Evolutionary conservation across 1,284 basidiomycete genomes (phyloP), one percentile per base, ranked within the genome.

Genomic region (Grifola frondosa): DNA sequence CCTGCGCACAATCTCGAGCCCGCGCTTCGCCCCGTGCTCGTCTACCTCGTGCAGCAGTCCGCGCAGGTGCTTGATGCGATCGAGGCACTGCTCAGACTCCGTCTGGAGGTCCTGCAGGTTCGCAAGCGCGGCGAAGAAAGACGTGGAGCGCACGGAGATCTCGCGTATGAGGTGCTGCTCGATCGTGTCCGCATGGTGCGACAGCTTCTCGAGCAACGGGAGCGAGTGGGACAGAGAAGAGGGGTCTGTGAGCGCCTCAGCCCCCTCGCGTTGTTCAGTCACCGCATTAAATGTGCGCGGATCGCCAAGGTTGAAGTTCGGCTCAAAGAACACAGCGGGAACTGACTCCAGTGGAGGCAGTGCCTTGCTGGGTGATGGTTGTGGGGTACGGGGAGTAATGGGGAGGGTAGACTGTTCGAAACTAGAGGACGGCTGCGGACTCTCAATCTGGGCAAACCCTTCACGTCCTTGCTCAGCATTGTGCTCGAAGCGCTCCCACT

Each of bases 161-260:
- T 98, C 96, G 54, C 85, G 84, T 12, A 97, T 82, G 41, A 99
- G 86, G 62, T 99, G 95, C 52, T 94, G 85, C 60, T 99, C 96
- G 49, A 99, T 81, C 2, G 90, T 89, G 63, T 98, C 97, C 6
- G 95, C 87, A 59, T 97, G 89, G 49, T 93, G 87, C 11, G 92
- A 94, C 43, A 98, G 80, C 59, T 85, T 88, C 61, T 97, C 94
- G n/a, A 97, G 85, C 1, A 96, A 73, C 0, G 84, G 85, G 3
- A 84, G 71, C 4, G 84, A 74, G 67, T 88, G 71, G 19, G 84
- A 75, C 51, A 85, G 72, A 9, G 80, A 70, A 1, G 77, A 70
- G 0, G 80, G 79, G 54, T 86, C 78, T 29, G 72, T 62, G 40
- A 66, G 45, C 53, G 58, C 61, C 22, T 60, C 58, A n/a, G 48